phyloP scores from a whole-genome alignment of 371 early-diverging fungal species.

The Mucor plumbeus region DNA sequence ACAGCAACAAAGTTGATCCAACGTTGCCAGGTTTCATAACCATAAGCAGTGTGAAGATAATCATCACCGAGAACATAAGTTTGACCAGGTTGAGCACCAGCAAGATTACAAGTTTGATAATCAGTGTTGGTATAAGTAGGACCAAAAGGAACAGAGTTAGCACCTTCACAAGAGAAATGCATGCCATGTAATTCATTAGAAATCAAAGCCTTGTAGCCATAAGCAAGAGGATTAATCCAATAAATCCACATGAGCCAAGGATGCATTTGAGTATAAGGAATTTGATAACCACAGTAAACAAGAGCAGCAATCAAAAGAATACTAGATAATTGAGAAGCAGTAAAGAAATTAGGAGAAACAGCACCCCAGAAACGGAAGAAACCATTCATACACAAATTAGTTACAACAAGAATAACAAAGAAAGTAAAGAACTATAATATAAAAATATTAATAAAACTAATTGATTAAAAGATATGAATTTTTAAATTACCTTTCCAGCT shows the following conservation, averaged over 20 bases:
- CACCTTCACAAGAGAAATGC: constrained; percentile 43
- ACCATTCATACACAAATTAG: constrained; percentile 62
- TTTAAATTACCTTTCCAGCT: constrained; percentile 53
- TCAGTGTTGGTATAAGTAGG: constrained; percentile 45
- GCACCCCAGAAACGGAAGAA: constrained; percentile 69
- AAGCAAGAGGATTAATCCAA: constrained; percentile 74
- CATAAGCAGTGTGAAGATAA: constrained; percentile 52
- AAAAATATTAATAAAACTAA: constrained; percentile 1
- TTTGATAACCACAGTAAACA: constrained; percentile 71
- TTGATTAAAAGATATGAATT: not conserved
- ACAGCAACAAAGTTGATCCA: constrained; percentile 69
- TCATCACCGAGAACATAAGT: constrained; percentile 52
- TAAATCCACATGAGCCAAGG: constrained; percentile 77
- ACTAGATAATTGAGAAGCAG: constrained; percentile 61
- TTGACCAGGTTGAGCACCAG: constrained; percentile 57
- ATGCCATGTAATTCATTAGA: constrained; percentile 68
- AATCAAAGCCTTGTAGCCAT: constrained; percentile 68
- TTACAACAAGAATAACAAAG: constrained; percentile 53
- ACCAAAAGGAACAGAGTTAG: constrained; percentile 48
- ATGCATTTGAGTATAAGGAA: constrained; percentile 67
- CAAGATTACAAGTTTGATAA: constrained; percentile 60
- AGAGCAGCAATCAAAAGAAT: constrained; percentile 61
- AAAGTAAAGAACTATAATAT: constrained; percentile 56
- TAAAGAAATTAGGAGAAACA: constrained; percentile 59
- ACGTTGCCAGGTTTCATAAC: constrained; percentile 46